phyloP scores from a whole-genome alignment of 192 early-diverging fungal genomes.

The Backusella circina region DNA sequence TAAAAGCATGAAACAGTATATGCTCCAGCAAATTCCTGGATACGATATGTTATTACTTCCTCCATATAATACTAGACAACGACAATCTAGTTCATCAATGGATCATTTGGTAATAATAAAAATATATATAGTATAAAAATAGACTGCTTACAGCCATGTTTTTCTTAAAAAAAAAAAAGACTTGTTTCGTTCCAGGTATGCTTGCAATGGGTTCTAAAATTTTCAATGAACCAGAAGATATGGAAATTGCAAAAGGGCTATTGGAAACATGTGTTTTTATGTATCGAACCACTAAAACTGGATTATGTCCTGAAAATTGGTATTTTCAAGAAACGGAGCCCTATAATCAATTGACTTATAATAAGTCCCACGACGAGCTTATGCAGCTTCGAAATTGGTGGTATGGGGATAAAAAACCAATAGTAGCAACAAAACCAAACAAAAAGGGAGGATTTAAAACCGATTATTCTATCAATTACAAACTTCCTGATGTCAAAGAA shows the following conservation, averaged over 20 bases:
- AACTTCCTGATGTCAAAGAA: background rate
- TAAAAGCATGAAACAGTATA: conserved; percentile 26
- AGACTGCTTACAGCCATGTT: background rate
- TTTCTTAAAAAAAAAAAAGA: conserved; percentile 6
- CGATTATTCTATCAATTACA: conserved; percentile 5
- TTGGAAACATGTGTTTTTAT: conserved; percentile 42
- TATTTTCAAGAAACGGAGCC: conserved; percentile 8
- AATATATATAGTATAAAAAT: background rate
- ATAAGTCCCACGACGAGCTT: conserved; percentile 2
- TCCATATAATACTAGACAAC: conserved; percentile 14
- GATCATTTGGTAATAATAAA: conserved; percentile 36
- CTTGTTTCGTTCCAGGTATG: conserved; percentile 55
- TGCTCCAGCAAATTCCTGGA: conserved; percentile 24
- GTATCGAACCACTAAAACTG: conserved; percentile 42
- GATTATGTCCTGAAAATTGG: conserved; percentile 47
- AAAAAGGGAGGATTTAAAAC: background rate
- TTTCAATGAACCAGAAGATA: conserved; percentile 41
- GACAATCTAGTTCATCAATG: conserved; percentile 6
- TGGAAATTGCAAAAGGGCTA: conserved; percentile 45
- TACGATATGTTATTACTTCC: conserved; percentile 16
- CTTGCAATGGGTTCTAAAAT: conserved; percentile 49
- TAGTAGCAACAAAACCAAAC: background rate
- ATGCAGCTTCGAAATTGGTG: background rate
- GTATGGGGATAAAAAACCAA: background rate
- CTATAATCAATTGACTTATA: conserved; percentile 12